Evolutionary conservation across 2,329 filamentous ascomycete genomes (phyloP).

Genomic region (Botryosphaeria dothidea): DNA sequence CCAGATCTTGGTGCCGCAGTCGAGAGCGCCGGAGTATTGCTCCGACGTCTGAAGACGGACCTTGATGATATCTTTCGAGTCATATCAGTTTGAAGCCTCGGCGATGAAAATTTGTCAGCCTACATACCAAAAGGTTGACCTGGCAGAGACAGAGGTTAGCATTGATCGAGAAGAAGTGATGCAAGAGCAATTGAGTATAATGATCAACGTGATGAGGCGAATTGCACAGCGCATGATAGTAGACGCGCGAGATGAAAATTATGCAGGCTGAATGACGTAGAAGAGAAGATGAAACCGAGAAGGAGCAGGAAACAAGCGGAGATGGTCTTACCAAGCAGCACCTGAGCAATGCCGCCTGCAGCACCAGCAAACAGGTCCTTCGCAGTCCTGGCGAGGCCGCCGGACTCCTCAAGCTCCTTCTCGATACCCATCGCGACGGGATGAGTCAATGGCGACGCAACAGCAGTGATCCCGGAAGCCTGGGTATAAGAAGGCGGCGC

Average conservation of each 20-base stretch:
- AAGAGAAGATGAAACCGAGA: background rate
- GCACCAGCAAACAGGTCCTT: conserved; percentile 94
- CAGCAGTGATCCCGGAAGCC: background rate
- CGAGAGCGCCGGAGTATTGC: conserved; percentile 76
- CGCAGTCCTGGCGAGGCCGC: conserved; percentile 50
- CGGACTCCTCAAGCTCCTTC: conserved; percentile 39
- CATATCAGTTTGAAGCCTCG: conserved; percentile 23
- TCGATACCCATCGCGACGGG: conserved; percentile 32
- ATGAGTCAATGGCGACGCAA: background rate
- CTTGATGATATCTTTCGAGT: conserved; percentile 80
- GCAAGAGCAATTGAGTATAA: background rate
- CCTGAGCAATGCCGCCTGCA: conserved; percentile 88
- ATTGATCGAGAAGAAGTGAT: background rate
- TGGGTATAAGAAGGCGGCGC: background rate
- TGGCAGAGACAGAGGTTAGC: conserved; percentile 29
- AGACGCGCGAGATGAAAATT: background rate
- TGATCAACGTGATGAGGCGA: background rate
- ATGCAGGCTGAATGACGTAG: no score
- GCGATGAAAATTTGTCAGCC: background rate
- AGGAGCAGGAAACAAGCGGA: background rate
- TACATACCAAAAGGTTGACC: conserved; percentile 66
- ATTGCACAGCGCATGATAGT: no score
- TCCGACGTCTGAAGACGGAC: conserved; percentile 90
- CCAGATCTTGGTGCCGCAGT: conserved; percentile 82
- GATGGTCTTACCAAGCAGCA: conserved; percentile 75